Base-by-base conservation (phyloP, 2,329 filamentous ascomycete genomes). In the Fusarium torreyae region DNA sequence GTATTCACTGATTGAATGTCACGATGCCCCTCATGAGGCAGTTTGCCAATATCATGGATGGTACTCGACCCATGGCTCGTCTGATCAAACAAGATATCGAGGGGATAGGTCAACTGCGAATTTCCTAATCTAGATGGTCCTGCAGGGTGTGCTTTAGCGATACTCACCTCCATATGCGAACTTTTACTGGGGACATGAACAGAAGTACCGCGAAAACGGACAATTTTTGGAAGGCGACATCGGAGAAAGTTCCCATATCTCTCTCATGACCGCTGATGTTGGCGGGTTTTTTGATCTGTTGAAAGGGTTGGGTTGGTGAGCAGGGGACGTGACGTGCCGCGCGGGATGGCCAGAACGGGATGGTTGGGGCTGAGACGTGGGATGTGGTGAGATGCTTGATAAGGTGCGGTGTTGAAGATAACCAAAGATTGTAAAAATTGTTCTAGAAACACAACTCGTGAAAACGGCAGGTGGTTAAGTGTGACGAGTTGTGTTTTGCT, bases 281-380 rank as follows among this genome's bases (percentile, higher is more conserved):
- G 38, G 58, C 61, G 59, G 39, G 45, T 8, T 28, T 40, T 52
- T 59, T 61, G 66, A 63, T 59, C 45, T 51, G 24, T 42, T 13
- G 18, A n/a, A 49, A 31, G 28, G 28, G 28, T 31, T 31, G 28
- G 22, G 36, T 18, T 36, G 28, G 34, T 9, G 34, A 44, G 40
- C 33, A 26, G 39, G 33, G 24, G 28, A 31, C 31, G 45, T 44
- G 62, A 43, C 38, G 28, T 51, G 17, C 40, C 18, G 39, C 33
- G 52, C 15, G 62, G 65, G 63, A 54, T 64, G 49, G 6, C 48
- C 36, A 31, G 42, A 11, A 28, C 10, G 24, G 44, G 24, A 20
- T 52, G 42, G 48, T 53, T 53, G 54, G 54, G 57, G 59, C 48
- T 60, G 57, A 58, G 53, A 48, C 58, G 65, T 67, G 71, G 57